Percentiles rank a stretch among this genome's conserved stretches.
Evolutionary conservation across 2,329 filamentous ascomycete genomes (phyloP).

Genomic region (Colletotrichum phormii): DNA sequence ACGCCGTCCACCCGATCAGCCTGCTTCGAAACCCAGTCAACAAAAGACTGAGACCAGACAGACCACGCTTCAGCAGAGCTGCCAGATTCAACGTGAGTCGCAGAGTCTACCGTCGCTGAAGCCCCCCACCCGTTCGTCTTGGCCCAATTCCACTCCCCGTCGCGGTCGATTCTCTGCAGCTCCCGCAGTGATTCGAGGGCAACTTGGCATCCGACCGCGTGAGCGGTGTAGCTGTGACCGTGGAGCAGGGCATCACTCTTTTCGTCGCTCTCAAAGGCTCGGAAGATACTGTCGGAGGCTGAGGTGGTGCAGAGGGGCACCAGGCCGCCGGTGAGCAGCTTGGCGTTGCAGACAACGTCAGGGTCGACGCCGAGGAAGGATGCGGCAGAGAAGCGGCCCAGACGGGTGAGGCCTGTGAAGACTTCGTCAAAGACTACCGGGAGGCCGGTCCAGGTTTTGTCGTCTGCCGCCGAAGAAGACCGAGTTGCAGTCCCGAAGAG

Average conservation of each 20-base stretch:
- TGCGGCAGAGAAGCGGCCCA: slow-evolving; percentile 78
- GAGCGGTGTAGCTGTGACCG: slow-evolving; percentile 89
- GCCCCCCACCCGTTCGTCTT: slow-evolving; percentile 56
- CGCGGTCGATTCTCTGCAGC: slow-evolving; percentile 68
- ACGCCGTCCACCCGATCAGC: slow-evolving; percentile 69
- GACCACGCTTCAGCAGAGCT: slow-evolving; percentile 65
- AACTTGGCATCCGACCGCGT: slow-evolving; percentile 83
- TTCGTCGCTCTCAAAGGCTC: slow-evolving; percentile 75
- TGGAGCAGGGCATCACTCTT: slow-evolving; percentile 86
- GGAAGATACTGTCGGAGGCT: slow-evolving; percentile 79
- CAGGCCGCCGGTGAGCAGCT: slow-evolving; percentile 84
- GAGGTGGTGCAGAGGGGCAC: slow-evolving; percentile 82
- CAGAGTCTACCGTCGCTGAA: background rate
- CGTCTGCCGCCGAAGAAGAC: slow-evolving; percentile 27
- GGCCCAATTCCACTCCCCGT: slow-evolving; percentile 68
- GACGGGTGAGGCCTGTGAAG: slow-evolving; percentile 86
- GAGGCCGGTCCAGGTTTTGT: slow-evolving; percentile 73
- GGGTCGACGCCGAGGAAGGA: slow-evolving; percentile 76
- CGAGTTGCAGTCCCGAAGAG: slow-evolving; percentile 58
- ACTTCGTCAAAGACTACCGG: slow-evolving; percentile 89
- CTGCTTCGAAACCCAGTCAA: slow-evolving; percentile 67
- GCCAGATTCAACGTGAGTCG: background rate
- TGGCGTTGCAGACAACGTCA: slow-evolving; percentile 85
- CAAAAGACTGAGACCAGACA: slow-evolving; percentile 73
- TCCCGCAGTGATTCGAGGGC: slow-evolving; percentile 73